phyloP scores from a whole-genome alignment of 331 rosid genomes.

The Rhamnella rubrinervis region DNA sequence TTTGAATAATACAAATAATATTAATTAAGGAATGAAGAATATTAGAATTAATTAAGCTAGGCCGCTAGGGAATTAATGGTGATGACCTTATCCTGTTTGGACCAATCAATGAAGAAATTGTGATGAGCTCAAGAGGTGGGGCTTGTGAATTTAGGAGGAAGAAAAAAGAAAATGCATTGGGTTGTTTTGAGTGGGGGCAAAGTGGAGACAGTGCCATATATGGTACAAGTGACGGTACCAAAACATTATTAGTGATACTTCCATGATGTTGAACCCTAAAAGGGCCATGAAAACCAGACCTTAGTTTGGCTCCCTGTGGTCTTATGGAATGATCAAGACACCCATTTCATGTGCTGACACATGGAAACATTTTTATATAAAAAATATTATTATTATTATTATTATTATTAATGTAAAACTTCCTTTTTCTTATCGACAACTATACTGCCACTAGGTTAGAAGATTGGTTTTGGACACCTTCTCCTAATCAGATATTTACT shows the following conservation, averaged over 20 bases:
- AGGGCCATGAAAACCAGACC: not conserved
- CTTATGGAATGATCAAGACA: conserved; percentile 13
- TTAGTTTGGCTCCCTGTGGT: not conserved
- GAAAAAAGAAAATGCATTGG: conserved; percentile 15
- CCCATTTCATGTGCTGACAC: conserved; percentile 10
- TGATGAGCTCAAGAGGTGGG: conserved; percentile 33
- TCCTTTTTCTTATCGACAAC: no score
- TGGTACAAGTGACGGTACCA: conserved; percentile 40
- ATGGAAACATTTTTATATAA: not conserved
- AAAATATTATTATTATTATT: not conserved
- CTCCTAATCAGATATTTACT: no score
- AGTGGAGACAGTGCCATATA: conserved; percentile 45
- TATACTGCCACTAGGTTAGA: no score
- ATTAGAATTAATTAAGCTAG: conserved; percentile 5
- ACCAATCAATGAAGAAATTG: conserved; percentile 30
- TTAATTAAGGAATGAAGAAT: not conserved
- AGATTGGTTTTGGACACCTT: no score
- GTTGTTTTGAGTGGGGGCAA: conserved; percentile 40
- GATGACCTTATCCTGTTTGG: conserved; percentile 48
- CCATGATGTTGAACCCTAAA: conserved; percentile 14
- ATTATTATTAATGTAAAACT: no score
- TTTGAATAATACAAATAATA: no score
- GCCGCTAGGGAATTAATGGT: conserved; percentile 13
- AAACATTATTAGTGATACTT: conserved; percentile 9
- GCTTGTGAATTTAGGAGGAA: conserved; percentile 18